Conservation (phyloP, 345 rosid species). For the Hibiscus trionum region DNA sequence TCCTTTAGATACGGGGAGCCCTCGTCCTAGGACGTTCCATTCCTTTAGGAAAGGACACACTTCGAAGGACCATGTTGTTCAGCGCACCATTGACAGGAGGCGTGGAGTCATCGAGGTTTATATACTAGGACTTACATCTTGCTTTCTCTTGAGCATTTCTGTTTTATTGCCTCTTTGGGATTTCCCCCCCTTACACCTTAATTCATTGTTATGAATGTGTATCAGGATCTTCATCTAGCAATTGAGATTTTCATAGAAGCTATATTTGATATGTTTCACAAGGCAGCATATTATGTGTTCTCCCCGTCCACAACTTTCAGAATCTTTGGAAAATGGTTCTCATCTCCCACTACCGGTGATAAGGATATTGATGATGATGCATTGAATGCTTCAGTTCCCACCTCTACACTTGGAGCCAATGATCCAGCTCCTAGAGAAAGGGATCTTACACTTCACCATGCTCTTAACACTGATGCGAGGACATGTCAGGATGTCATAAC, state of each 20-base stretch:
- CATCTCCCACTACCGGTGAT: constrained; percentile 21
- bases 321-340: constrained; percentile 40
- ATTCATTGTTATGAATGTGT: constrained; percentile 8
- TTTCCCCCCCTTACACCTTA: background rate
- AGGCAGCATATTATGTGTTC: constrained; percentile 59
- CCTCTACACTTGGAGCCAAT: constrained; percentile 55
- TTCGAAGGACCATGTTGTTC: constrained; percentile 59
- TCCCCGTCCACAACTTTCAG: constrained; percentile 60
- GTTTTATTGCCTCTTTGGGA: constrained; percentile 6
- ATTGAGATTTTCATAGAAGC: constrained; percentile 81
- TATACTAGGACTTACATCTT: constrained; percentile 13
- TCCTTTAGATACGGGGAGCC: constrained; percentile 26
- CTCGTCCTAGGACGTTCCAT: constrained; percentile 26
- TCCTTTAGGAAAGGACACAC: constrained; percentile 35
- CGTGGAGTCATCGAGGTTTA: constrained; percentile 96
- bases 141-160: background rate
- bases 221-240: constrained; percentile 89
- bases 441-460: constrained; percentile 38
- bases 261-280: constrained; percentile 71
- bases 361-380: constrained; percentile 16
- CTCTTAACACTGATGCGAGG: constrained; percentile 86
- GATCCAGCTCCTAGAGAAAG: constrained; percentile 55
- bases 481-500: constrained; percentile 94
- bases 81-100: constrained; percentile 73
- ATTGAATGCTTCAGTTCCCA: constrained; percentile 33